phyloP scores from a whole-genome alignment of 225 moss, liverwort and hornwort species.

The Marchantia paleacea region DNA sequence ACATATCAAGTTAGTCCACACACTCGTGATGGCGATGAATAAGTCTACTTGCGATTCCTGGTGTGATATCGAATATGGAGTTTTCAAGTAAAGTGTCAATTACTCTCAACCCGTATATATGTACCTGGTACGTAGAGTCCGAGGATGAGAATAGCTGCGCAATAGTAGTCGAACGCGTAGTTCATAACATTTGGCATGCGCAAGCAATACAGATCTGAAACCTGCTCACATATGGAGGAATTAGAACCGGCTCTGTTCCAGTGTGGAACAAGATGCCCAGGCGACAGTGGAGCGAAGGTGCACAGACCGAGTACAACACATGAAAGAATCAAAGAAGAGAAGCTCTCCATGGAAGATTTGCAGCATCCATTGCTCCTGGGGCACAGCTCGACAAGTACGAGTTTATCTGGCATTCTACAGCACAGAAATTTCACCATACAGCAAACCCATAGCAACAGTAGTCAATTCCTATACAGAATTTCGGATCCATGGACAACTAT shows the following conservation, averaged over 20 bases:
- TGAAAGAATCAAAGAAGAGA: background rate
- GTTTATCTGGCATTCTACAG: background rate
- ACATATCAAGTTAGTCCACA: background rate
- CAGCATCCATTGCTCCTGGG: background rate
- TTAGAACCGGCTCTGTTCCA: background rate
- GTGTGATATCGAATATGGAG: background rate
- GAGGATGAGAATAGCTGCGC: conserved; percentile 54
- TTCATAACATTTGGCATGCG: conserved; percentile 86
- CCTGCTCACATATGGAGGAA: conserved; percentile 36
- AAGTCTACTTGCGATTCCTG: background rate
- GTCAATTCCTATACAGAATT: background rate
- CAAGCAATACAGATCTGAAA: conserved; percentile 59
- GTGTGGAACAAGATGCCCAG: background rate
- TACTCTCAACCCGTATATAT: background rate
- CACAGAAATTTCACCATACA: background rate
- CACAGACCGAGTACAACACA: background rate
- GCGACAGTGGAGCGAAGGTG: background rate
- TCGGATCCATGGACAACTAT: background rate
- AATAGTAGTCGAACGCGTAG: conserved; percentile 76
- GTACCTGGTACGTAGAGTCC: conserved; percentile 69
- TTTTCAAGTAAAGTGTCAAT: background rate
- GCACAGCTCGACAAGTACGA: background rate
- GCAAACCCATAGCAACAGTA: background rate
- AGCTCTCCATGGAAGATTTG: background rate
- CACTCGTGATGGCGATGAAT: background rate